Base-by-base conservation (phyloP, 495 filamentous ascomycete species). In the Pyronema domesticum region DNA sequence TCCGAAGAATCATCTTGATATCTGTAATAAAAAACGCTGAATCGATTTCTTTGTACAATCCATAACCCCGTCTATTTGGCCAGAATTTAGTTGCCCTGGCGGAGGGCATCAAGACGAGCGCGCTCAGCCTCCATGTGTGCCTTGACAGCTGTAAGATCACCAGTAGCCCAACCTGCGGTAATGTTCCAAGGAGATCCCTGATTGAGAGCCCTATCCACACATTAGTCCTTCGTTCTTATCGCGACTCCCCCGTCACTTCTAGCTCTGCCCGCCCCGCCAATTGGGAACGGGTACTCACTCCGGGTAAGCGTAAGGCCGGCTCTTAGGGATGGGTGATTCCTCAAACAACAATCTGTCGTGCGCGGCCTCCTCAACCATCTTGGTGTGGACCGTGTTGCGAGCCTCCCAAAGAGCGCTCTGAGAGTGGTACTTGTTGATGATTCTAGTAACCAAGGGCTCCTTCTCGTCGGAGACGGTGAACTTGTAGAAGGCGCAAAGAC, bases 331-430 rank as follows among this genome's bases (percentile, higher is more conserved):
- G 34, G 60, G 68, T 54, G 76, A 70, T 63, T 74, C 77, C 43
- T 75, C 67, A 60, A 85, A 84, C 60, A 88, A 64, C 60, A 80
- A 76, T 61, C 77, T 71, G 66, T 87, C 81, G 46, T 69, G 63
- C 17, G 77, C 84, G 17, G 82, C 83, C 68, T 80, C 80, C 71
- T 86, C 82, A 49, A 85, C 65, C 60, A 76, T 73, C 36, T 66
- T 68, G 5, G 78, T 80, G 63, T 81, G 83, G 53, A 82, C 61
- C 23, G 72, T 70, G 62, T 84, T 86, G 48, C 76, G 71, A 59
- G 74, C 67, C 60, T 75, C 75, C 65, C 74, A 81, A 3, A 71
- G 59, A 57, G 80, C 69, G 34, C 68, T 59, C 39, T 65, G 67
- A 36, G 69, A 55, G 15, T 66, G 62, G 60, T 76, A 85, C 48